Evolutionary conservation across 73 alveolate genomes (phyloP).

Genomic region (Tetrahymena borealis): DNA sequence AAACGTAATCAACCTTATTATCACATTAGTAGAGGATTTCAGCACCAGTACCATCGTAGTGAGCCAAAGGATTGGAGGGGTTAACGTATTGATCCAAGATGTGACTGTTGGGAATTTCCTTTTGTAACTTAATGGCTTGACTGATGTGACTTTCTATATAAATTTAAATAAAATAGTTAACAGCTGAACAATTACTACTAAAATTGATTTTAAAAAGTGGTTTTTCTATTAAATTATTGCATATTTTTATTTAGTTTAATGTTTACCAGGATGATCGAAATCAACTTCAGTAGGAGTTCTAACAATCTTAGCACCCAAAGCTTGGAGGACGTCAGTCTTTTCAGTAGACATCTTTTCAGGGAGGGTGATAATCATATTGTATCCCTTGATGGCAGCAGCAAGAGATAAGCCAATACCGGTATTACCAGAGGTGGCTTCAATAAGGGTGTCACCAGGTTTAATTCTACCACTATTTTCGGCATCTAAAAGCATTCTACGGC

Average conservation of each 20-base stretch:
- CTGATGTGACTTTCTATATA: constrained; percentile 56
- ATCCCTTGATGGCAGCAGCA: constrained; percentile 96
- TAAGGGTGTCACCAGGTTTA: constrained; percentile 82
- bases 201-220: background rate
- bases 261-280: constrained; percentile 43
- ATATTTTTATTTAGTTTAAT: background rate
- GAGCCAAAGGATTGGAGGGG: constrained; percentile 98
- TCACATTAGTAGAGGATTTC: constrained; percentile 94
- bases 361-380: constrained; percentile 75
- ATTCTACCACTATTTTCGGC: constrained; percentile 87
- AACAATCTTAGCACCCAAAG: constrained; percentile 96
- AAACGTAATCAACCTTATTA: constrained; percentile 76
- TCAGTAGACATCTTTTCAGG: constrained; percentile 97
- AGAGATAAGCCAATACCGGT: constrained; percentile 98
- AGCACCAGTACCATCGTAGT: constrained; percentile 97
- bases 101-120: constrained; percentile 63
- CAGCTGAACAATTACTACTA: background rate
- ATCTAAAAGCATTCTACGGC: constrained; percentile 88
- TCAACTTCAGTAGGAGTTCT: constrained; percentile 88
- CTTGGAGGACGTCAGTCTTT: constrained; percentile 91
- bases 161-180: background rate
- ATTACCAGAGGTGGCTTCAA: constrained; percentile 99
- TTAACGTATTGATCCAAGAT: constrained; percentile 92
- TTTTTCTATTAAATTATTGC: background rate
- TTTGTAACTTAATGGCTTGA: constrained; percentile 39